Base-by-base conservation (phyloP, 2,329 filamentous ascomycete species). In the Bimuria novae-zelandiae region DNA sequence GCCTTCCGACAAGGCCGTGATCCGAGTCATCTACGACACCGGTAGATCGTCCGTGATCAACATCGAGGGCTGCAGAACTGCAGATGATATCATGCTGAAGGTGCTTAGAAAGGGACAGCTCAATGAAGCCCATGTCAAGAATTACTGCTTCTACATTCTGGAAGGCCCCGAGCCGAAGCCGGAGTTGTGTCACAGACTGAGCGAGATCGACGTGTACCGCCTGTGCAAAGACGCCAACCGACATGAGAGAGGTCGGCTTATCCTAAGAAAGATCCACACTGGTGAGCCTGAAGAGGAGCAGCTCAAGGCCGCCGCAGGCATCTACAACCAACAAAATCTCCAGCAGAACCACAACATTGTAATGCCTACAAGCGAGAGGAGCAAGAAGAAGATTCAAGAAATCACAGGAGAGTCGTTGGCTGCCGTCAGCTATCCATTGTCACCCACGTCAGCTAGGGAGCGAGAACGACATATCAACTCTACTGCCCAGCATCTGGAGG, bases 131-230 rank as follows among this genome's bases (percentile, higher is more conserved):
- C 92, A 97, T 67, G 89, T 94, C 71, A 86, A 92, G 65, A 96
- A 95, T 68, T 97, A 96, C 76, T 97, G 92, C 78, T 97, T 99
- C 77, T 97, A 94, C 80, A 88, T 96, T 1, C 80, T 97, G 53
- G 88, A 90, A 61, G 93, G 92, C 45, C 79, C 91, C 33, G 91
- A 97, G 42, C 87, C 92, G 1, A 88, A 94, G 62, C 88, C 91
- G 25, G 84, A 82, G 44, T 86, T 92, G 68, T 95, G 90, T 71
- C 87, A 92, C 55, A 86, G 90, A 44, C 80, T 97, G 33, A 87
- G 88, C 29, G 94, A 99, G 67, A 87, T 86, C 4, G 94, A 99
- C 71, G 79, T 99, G 10, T 89, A 94, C 82, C 87, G 90, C 55
- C 90, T 97, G 49, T 95, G 95, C 74, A 92, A 91, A 66, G 92